phyloP scores from a whole-genome alignment of 495 filamentous ascomycete genomes.

The Penicillium fimorum region DNA sequence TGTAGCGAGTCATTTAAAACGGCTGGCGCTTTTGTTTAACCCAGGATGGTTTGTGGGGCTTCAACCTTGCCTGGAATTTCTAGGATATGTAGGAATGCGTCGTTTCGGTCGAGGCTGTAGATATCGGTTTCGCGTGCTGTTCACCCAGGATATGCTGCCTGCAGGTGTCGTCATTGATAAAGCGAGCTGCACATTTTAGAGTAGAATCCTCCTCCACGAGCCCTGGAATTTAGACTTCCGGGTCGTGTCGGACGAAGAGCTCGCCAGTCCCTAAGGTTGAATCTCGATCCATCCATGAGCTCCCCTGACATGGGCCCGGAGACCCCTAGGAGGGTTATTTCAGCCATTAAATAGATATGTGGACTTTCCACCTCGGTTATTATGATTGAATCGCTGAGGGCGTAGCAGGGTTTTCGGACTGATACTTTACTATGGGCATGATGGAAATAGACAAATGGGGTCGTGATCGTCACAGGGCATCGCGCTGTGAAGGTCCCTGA shows the following conservation, averaged over 20 bases:
- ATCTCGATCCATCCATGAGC: not conserved
- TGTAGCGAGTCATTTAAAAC: not conserved
- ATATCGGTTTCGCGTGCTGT: not conserved
- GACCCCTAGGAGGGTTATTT: not conserved
- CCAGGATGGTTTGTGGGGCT: not conserved
- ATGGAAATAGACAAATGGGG: not conserved
- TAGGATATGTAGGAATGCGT: not conserved
- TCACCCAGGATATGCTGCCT: not conserved
- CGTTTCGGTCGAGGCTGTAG: not conserved
- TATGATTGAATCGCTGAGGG: not conserved
- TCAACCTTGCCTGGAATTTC: not conserved
- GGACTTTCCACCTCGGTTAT: not conserved
- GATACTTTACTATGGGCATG: not conserved
- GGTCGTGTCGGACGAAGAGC: not conserved
- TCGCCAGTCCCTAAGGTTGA: not conserved
- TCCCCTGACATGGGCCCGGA: not conserved
- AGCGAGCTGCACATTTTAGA: not conserved
- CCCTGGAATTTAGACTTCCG: not conserved
- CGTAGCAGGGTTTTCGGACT: not conserved
- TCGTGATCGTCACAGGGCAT: not conserved
- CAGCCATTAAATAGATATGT: not conserved
- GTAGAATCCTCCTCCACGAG: not conserved
- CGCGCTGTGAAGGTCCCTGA: not conserved
- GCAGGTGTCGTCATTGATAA: not conserved
- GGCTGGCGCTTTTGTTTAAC: not conserved